Evolutionary conservation across 2,329 filamentous ascomycete species (phyloP).

Genomic region (Aspergillus bombycis): DNA sequence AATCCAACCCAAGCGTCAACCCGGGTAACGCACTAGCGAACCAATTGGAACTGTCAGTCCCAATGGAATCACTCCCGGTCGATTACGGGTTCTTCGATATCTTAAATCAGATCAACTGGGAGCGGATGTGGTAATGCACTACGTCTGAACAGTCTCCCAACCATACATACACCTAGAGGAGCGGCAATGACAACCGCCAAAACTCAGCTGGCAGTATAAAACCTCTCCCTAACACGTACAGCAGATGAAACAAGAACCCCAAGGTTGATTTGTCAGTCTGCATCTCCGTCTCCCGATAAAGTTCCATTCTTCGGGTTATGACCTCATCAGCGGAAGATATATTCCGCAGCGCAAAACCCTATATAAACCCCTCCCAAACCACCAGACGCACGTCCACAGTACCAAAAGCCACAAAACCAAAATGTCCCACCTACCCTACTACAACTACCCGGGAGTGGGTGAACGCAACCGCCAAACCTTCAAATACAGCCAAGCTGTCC

Average conservation of each 20-base stretch:
- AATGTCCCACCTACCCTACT: conserved; percentile 46
- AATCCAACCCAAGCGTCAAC: not conserved
- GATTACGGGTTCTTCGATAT: conserved; percentile 12
- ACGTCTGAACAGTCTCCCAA: not conserved
- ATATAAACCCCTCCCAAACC: not conserved
- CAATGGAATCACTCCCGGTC: conserved; percentile 1
- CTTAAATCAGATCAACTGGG: conserved; percentile 4
- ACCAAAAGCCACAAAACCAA: not conserved
- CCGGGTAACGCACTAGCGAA: not conserved
- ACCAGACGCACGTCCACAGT: no score
- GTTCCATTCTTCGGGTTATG: not conserved
- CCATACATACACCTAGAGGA: not conserved
- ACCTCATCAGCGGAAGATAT: conserved; percentile 3
- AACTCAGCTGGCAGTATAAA: not conserved
- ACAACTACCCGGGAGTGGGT: conserved; percentile 44
- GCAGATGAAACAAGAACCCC: not conserved
- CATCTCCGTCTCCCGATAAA: not conserved
- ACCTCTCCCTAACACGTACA: no score
- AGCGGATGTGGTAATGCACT: conserved; percentile 2
- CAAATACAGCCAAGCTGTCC: conserved; percentile 53
- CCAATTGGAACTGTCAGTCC: not conserved
- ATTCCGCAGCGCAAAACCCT: not conserved
- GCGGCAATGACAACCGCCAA: not conserved
- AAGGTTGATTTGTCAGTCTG: not conserved
- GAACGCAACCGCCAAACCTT: conserved; percentile 37